phyloP scores from a whole-genome alignment of 495 filamentous ascomycete genomes.

The Talaromyces liani region DNA sequence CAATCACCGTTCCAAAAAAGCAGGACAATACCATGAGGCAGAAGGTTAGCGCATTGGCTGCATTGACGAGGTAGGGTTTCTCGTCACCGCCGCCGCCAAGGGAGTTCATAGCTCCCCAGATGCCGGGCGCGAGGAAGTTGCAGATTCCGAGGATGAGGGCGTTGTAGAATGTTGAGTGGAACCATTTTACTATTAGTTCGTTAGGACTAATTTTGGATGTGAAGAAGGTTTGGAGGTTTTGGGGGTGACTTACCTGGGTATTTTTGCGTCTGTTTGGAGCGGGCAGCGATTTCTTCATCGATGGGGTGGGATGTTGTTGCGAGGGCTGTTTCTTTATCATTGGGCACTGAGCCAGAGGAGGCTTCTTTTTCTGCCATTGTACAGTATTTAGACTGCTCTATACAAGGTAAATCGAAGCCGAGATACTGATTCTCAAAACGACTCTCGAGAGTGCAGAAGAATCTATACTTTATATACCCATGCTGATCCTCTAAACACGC shows the following conservation, averaged over 20 bases:
- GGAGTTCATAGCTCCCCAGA: conserved; percentile 65
- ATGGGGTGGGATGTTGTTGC: background rate
- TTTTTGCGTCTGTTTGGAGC: background rate
- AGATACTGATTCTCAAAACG: background rate
- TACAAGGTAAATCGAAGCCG: background rate
- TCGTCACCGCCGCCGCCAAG: conserved; percentile 58
- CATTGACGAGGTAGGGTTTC: conserved; percentile 57
- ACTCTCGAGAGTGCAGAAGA: background rate
- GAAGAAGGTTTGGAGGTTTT: too few relatives aligned
- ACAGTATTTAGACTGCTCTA: background rate
- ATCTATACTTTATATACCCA: background rate
- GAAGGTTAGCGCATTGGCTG: conserved; percentile 62
- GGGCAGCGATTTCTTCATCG: background rate
- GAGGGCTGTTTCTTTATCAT: background rate
- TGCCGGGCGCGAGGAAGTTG: conserved; percentile 56
- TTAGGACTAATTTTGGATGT: background rate
- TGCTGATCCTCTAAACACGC: background rate
- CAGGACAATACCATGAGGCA: conserved; percentile 59
- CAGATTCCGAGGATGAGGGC: conserved; percentile 55
- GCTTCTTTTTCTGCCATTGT: background rate
- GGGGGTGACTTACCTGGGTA: conserved; percentile 19
- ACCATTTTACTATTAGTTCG: conserved; percentile 49
- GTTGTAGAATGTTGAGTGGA: conserved; percentile 57
- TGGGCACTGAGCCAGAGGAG: background rate
- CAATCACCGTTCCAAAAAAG: conserved; percentile 45